Evolutionary conservation across 108 stramenopile genomes (phyloP).

Genomic region (Skeletonema menzelii): DNA sequence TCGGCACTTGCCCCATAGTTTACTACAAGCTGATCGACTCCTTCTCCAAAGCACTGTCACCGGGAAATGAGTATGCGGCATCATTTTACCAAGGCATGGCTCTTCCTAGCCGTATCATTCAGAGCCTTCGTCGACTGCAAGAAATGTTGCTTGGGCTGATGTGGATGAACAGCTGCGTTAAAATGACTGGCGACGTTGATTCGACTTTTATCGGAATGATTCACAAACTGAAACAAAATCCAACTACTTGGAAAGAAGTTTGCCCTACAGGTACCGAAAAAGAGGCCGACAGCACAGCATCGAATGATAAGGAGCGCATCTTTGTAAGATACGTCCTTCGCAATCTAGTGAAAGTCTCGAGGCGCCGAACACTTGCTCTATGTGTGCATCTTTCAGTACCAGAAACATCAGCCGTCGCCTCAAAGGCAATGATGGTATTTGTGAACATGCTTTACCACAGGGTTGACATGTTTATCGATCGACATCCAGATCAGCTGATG

Average conservation of each 20-base stretch:
- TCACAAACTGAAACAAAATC: constrained; percentile 3
- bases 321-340: constrained; percentile 12
- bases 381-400: background rate
- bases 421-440: constrained; percentile 1
- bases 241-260: background rate
- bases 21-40: constrained; percentile 12
- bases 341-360: constrained; percentile 2
- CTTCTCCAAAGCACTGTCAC: background rate
- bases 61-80: background rate
- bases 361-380: background rate
- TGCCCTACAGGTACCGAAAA: background rate
- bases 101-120: constrained; percentile 1
- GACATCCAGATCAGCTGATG: constrained; percentile 20
- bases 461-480: constrained; percentile 3
- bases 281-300: background rate
- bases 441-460: constrained; percentile 3
- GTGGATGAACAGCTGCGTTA: constrained; percentile 4
- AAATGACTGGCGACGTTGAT: background rate
- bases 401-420: background rate
- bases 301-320: background rate
- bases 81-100: background rate
- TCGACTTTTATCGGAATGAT: constrained; percentile 5
- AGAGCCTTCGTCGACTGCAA: constrained; percentile 7
- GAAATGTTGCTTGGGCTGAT: constrained; percentile 5
- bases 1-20: constrained; percentile 8